Base-by-base conservation (phyloP, 2,329 filamentous ascomycete species). In the Talaromyces sp. region DNA sequence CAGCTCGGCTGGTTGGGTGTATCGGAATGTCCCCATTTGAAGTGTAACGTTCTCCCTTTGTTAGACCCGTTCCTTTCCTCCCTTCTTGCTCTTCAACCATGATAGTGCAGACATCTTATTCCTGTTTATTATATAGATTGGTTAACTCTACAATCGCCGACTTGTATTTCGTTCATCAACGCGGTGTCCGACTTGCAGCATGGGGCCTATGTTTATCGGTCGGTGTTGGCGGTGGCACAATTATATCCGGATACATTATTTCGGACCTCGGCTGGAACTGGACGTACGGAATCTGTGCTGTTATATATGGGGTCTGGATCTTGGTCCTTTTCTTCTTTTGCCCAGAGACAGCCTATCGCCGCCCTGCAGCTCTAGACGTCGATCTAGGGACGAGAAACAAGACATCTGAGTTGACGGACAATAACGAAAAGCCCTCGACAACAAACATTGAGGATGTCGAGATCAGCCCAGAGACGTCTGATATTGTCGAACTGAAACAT, bases 131-230 rank as follows among this genome's bases (percentile, higher is more conserved):
- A 39, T 39, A 39, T 39, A 39, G 36, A 39, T n/a, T 39, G 36
- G 36, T 39, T 39, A 39, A 17, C 6, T 39, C 36, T 39, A 39
- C 36, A 39, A 74, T 82, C 11, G 74, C 75, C 11, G 80, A 82
- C 64, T 60, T 83, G 52, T 82, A 78, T 68, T 82, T 82, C 61
- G 73, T 82, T 4, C 80, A 82, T 54, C 72, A 82, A 58, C 73
- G 78, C 28, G 80, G 36, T 39, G 36, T 39, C 36, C 36, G 36
- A 39, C 36, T 39, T 39, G 77, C 0, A 68, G 73, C 3, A 79
- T 81, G 77, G 84, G 84, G 63, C 72, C 71, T 72, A 36, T 81
- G 11, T 84, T 80, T 62, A 69, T 79, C 60, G 19, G 59, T 72
- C 54, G 69, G 71, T 17, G 68, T 71, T 1, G 77, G 47, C 39